Base-by-base conservation (phyloP, 1,284 basidiomycete species). In the Cystobasidium slooffiae region DNA sequence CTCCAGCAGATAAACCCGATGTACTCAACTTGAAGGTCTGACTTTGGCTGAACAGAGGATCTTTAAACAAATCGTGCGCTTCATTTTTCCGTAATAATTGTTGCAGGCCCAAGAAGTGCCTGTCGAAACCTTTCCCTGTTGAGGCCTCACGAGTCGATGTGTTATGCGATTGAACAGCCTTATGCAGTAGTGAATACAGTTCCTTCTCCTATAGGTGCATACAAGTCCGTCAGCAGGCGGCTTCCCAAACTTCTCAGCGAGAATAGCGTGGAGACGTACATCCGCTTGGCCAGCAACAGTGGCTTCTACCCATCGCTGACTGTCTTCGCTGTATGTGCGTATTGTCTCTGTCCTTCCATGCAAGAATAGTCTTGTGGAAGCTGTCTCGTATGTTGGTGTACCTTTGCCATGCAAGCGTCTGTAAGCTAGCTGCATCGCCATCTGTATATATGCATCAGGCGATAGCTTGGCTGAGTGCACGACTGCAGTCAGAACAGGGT, bases 371-470 rank as follows among this genome's bases (percentile, higher is more conserved):
- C 94, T 87, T 1, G 96, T 98, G 39, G 94, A 87, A 0, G 91
- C 93, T 0, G 95, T 97, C 84, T 99, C 95, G 82, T 99, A 98
- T 6, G 93, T 96, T 3, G 95, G 92, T 1, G 91, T 91, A 79
- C 93, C 90, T 77, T 86, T 84, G 14, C 89, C 89, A 75, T 90
- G 91, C 49, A 89, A 88, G 78, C 87, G 88, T 83, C 91, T 93
- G 88, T 91, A 97, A 6, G 95, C 95, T 10, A 98, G 87, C 82
- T 98, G 96, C 31, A 97, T 86, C 0, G 89, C 93, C 88, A 96
- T 91, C 83, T 98, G 96, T 68, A 97, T 87, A 82, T 89, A 98
- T 0, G 92, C 92, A 81, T 99, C 95, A 0, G 96, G 90, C 6
- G 91, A 88, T 52, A 91, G 86, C 77, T 89, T 89, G 66, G 87